Evolutionary conservation across 1,284 basidiomycete species (phyloP).

Genomic region (Cutaneotrichosporon spelunceum): DNA sequence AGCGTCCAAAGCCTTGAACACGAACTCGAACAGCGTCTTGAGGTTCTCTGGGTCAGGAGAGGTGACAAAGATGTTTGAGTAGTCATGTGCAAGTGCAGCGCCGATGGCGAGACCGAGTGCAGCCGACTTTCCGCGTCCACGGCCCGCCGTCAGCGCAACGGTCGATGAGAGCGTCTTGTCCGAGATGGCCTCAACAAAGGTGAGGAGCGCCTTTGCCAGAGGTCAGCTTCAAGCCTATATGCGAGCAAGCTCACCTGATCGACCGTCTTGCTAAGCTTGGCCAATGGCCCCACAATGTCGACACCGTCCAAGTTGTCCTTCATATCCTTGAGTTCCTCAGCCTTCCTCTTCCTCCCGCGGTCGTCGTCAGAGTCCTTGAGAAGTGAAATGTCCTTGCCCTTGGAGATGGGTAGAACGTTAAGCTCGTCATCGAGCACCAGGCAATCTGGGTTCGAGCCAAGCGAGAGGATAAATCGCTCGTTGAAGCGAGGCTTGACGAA

Average conservation of each 20-base stretch:
- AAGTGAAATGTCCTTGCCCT: conserved; percentile 80
- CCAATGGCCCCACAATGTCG: conserved; percentile 82
- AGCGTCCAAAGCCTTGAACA: conserved; percentile 94
- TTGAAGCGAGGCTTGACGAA: conserved; percentile 93
- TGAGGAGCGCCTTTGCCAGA: conserved; percentile 76
- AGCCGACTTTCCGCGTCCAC: conserved; percentile 96
- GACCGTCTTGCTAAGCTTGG: conserved; percentile 87
- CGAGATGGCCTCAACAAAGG: conserved; percentile 86
- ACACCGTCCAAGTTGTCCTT: conserved; percentile 77
- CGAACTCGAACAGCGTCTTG: conserved; percentile 96
- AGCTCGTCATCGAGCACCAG: conserved; percentile 95
- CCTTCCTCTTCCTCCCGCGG: conserved; percentile 44
- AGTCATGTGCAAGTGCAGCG: conserved; percentile 88
- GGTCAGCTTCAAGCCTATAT: neutral
- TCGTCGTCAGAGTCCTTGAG: conserved; percentile 47
- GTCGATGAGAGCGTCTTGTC: conserved; percentile 92
- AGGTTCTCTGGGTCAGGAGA: conserved; percentile 97
- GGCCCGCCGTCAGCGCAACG: conserved; percentile 87
- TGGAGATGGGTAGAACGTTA: conserved; percentile 95
- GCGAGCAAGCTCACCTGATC: conserved; percentile 64
- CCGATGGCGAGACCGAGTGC: conserved; percentile 91
- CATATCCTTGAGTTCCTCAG: conserved; percentile 70
- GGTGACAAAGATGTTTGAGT: conserved; percentile 98
- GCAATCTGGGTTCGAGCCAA: conserved; percentile 86
- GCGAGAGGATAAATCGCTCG: conserved; percentile 93